Percentiles rank a stretch among this genome's conserved stretches.
phyloP scores from a whole-genome alignment of 306 rosid species.

The Adenanthera pavonina region DNA sequence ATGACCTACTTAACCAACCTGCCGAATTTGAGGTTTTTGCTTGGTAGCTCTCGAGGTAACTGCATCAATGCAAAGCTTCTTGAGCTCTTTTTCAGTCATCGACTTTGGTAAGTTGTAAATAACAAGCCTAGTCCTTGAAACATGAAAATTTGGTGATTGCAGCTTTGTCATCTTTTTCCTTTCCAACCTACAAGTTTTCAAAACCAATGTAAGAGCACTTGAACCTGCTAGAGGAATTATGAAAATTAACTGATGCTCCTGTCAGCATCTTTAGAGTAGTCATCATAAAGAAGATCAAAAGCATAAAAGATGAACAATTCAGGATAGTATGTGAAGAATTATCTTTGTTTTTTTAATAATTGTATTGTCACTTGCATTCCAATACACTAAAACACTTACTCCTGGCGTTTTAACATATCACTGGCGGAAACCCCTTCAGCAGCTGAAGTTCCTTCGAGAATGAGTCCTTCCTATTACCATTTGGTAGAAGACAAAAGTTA shows the following conservation, averaged over 20 bases:
- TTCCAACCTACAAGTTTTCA: slow-evolving; percentile 58
- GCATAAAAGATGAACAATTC: slow-evolving; percentile 18
- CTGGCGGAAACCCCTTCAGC: slow-evolving; percentile 90
- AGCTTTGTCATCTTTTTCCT: slow-evolving; percentile 78
- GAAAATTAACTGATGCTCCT: slow-evolving; percentile 7
- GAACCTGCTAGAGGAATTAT: slow-evolving; percentile 29
- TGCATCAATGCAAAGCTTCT: slow-evolving; percentile 84
- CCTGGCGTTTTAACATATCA: slow-evolving; percentile 84
- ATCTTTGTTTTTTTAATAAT: slow-evolving; percentile 22
- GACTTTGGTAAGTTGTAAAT: slow-evolving; percentile 87
- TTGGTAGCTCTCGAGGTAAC: slow-evolving; percentile 87
- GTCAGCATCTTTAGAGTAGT: slow-evolving; percentile 17
- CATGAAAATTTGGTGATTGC: slow-evolving; percentile 95
- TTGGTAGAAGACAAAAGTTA: slow-evolving; percentile 41
- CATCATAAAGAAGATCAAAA: slow-evolving; percentile 26
- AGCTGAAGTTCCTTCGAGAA: slow-evolving; percentile 89
- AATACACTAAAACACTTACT: slow-evolving; percentile 58
- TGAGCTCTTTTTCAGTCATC: slow-evolving; percentile 78
- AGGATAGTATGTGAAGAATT: slow-evolving; percentile 21
- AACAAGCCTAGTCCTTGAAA: slow-evolving; percentile 82
- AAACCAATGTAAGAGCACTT: slow-evolving; percentile 25
- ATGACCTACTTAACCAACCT: slow-evolving; percentile 60
- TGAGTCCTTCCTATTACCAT: slow-evolving; percentile 80
- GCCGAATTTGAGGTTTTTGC: slow-evolving; percentile 84
- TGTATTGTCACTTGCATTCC: slow-evolving; percentile 23